Conservation (phyloP, 352 stramenopile species). For the Elongisporangium undulatum region DNA sequence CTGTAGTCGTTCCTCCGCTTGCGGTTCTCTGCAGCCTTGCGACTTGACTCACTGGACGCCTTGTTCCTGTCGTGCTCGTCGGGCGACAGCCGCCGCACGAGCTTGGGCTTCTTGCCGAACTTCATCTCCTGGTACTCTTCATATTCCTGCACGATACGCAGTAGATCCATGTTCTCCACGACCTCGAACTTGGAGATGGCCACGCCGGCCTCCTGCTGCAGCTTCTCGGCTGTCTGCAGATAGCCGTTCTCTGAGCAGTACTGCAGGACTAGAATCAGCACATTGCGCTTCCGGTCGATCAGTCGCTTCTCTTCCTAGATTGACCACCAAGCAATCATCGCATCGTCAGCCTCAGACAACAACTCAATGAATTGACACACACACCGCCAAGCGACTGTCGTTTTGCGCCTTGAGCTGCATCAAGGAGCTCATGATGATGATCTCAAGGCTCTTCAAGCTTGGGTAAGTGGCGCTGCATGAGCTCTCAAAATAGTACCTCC, state of each 20-base stretch:
- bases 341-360: neutral
- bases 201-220: slow-evolving; percentile 83
- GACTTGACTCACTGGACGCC: slow-evolving; percentile 28
- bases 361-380: neutral
- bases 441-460: neutral
- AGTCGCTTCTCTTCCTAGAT: slow-evolving; percentile 80
- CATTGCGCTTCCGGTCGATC: slow-evolving; percentile 82
- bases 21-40: slow-evolving; percentile 61
- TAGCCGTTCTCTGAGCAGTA: slow-evolving; percentile 87
- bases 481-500: neutral
- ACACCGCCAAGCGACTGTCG: slow-evolving; percentile 67
- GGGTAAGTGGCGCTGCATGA: neutral
- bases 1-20: slow-evolving; percentile 71
- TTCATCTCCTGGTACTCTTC: slow-evolving; percentile 92
- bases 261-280: slow-evolving; percentile 83
- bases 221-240: slow-evolving; percentile 74
- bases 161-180: slow-evolving; percentile 91
- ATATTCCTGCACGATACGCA: slow-evolving; percentile 87
- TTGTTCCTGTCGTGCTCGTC: slow-evolving; percentile 59
- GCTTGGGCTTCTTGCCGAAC: slow-evolving; percentile 85
- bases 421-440: slow-evolving; percentile 71
- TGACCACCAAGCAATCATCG: neutral
- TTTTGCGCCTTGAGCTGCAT: slow-evolving; percentile 84
- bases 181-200: slow-evolving; percentile 88
- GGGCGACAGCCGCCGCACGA: slow-evolving; percentile 61